Percentiles rank a stretch among this genome's conserved stretches.
Conservation (phyloP, 192 early-diverging fungal species). For the Coemansia sp. region DNA sequence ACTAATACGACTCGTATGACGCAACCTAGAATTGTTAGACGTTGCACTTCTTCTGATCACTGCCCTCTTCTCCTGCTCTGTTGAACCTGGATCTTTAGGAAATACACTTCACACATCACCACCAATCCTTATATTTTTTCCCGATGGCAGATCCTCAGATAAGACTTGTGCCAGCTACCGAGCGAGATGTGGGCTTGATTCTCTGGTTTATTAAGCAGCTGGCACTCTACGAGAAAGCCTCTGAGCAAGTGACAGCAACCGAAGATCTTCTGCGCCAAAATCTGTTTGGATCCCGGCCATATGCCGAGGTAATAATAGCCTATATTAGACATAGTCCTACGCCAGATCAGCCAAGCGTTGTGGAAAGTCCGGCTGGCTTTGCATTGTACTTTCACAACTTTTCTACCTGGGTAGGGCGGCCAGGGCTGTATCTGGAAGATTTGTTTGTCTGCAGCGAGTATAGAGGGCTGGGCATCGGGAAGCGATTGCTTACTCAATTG, state of each 20-base stretch:
- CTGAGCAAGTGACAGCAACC: constrained; percentile 69
- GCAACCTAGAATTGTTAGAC: neutral
- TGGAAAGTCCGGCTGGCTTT: constrained; percentile 65
- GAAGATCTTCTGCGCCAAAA: constrained; percentile 61
- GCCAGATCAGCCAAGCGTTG: neutral
- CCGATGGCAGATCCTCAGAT: neutral
- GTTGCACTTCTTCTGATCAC: neutral
- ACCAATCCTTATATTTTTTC: no score
- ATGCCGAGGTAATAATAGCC: constrained; percentile 71
- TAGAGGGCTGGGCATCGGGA: constrained; percentile 69
- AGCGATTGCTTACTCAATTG: constrained; percentile 64
- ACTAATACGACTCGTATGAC: neutral
- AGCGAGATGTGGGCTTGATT: constrained; percentile 63
- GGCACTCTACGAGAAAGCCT: constrained; percentile 74
- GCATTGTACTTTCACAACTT: constrained; percentile 87
- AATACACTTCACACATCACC: no score
- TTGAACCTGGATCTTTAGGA: no score
- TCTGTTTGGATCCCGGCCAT: constrained; percentile 64
- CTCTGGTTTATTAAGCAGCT: constrained; percentile 70
- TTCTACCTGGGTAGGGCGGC: constrained; percentile 67
- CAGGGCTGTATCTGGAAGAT: constrained; percentile 86
- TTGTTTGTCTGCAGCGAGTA: constrained; percentile 67
- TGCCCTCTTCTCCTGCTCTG: no score
- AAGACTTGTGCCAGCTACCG: constrained; percentile 52
- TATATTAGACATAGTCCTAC: constrained; percentile 29